These are phyloP conservation scores for Epichloe glyceriae DNA, from an alignment of 2,329 filamentous ascomycete species.

Conservation along the genomic window DNA sequence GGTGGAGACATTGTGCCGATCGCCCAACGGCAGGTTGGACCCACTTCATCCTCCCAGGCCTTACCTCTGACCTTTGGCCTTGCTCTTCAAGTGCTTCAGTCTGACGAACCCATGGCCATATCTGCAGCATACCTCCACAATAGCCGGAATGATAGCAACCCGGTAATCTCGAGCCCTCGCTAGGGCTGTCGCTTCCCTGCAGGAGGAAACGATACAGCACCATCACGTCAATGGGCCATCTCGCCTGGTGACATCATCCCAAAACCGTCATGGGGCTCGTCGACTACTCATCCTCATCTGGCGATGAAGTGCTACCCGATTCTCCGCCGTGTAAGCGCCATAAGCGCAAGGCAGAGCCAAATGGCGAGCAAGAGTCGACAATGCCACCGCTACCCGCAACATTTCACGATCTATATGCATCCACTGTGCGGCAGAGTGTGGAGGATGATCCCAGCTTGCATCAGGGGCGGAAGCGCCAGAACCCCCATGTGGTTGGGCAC, in stretches of 20 bases:
- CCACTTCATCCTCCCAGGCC: too few relatives aligned
- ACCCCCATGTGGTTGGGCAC: slow-evolving; percentile 74
- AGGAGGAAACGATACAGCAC: background rate
- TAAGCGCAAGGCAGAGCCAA: slow-evolving; percentile 1
- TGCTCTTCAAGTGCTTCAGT: background rate
- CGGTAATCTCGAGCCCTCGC: background rate
- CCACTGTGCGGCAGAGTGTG: slow-evolving; percentile 62
- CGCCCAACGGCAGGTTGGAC: too few relatives aligned
- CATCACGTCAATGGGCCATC: background rate
- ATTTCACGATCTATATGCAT: slow-evolving; percentile 86
- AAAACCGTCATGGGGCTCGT: slow-evolving; percentile 32
- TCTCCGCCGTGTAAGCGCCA: slow-evolving; percentile 12
- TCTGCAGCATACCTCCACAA: background rate
- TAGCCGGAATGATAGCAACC: background rate
- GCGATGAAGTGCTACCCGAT: slow-evolving; percentile 11
- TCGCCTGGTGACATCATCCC: background rate
- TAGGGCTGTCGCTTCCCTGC: background rate
- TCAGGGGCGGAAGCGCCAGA: slow-evolving; percentile 67
- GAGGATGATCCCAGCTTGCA: slow-evolving; percentile 76
- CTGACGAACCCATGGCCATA: background rate
- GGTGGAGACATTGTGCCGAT: too few relatives aligned
- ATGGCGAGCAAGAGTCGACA: slow-evolving; percentile 8
- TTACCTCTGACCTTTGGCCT: background rate
- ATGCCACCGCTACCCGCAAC: slow-evolving; percentile 64
- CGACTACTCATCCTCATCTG: slow-evolving; percentile 45